phyloP scores from a whole-genome alignment of 148 eudicot genomes.

The Dianthus caryophyllus region DNA sequence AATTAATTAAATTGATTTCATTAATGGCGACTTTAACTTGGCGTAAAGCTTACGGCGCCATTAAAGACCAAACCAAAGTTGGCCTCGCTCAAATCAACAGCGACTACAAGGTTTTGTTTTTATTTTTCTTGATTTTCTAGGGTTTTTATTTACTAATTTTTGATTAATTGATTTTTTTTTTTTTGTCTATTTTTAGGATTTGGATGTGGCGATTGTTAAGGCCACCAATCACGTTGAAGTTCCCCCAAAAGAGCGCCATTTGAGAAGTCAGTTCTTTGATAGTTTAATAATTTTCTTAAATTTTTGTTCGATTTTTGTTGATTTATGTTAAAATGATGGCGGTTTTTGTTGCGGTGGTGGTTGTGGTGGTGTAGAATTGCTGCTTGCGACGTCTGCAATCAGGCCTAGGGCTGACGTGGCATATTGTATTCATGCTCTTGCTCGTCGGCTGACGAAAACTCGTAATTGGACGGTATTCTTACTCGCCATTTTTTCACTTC shows the following conservation, averaged over 20 bases:
- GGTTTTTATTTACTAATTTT: neutral
- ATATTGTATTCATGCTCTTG: conserved; percentile 83
- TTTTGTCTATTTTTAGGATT: conserved; percentile 50
- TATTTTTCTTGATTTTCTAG: neutral
- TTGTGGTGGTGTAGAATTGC: conserved; percentile 50
- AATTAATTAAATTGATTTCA: neutral
- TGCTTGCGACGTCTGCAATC: conserved; percentile 68
- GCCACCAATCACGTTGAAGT: conserved; percentile 95
- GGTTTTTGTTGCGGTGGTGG: conserved; percentile 2
- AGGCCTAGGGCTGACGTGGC: conserved; percentile 95
- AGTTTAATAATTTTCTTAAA: neutral
- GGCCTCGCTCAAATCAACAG: conserved; percentile 95
- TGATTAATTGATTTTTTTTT: too few species aligned
- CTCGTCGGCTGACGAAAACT: conserved; percentile 83
- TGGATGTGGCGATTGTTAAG: conserved; percentile 93
- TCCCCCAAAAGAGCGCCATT: conserved; percentile 93
- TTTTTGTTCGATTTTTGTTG: neutral
- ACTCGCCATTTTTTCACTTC: conserved; percentile 7
- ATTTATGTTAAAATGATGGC: neutral
- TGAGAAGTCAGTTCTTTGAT: conserved; percentile 58
- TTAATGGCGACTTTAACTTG: conserved; percentile 76
- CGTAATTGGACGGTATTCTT: conserved; percentile 98
- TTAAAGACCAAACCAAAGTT: conserved; percentile 90
- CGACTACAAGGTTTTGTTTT: conserved; percentile 64
- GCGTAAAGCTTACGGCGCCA: conserved; percentile 87